phyloP scores from a whole-genome alignment of 2,329 filamentous ascomycete genomes.

The Penicillium sp. region DNA sequence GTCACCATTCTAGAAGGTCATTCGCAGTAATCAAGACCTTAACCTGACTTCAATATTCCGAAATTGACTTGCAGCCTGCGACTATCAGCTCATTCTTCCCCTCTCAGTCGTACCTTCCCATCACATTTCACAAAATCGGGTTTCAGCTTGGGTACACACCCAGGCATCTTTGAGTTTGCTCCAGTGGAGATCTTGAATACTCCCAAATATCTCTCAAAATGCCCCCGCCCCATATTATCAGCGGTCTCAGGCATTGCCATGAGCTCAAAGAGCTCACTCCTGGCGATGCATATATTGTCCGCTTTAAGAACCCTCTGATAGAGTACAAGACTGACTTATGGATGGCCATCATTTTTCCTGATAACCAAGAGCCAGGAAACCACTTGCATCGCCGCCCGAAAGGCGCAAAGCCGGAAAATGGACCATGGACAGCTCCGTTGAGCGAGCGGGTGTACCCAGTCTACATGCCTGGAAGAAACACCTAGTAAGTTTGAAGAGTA shows the following conservation, averaged over 20 bases:
- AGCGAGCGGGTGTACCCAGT: slow-evolving; percentile 10
- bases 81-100: too few relatives aligned
- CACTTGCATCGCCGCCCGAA: slow-evolving; percentile 5
- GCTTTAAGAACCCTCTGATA: slow-evolving; percentile 11
- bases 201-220: too few relatives aligned
- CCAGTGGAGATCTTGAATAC: too few relatives aligned
- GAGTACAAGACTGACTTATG: slow-evolving; percentile 11
- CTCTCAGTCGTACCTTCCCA: too few relatives aligned
- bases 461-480: slow-evolving; percentile 13
- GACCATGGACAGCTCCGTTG: slow-evolving; percentile 3
- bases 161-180: too few relatives aligned
- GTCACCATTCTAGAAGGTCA: too few relatives aligned
- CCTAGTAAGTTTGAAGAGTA: slow-evolving; percentile 11
- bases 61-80: too few relatives aligned
- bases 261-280: neutral
- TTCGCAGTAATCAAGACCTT: too few relatives aligned
- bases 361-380: slow-evolving; percentile 3
- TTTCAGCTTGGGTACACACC: too few relatives aligned
- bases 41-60: too few relatives aligned
- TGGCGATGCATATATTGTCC: slow-evolving; percentile 5
- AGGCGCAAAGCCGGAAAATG: slow-evolving; percentile 1
- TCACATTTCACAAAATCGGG: too few relatives aligned
- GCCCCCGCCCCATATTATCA: too few relatives aligned
- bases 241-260: slow-evolving; percentile 1
- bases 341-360: slow-evolving; percentile 7